Conservation (phyloP, 768 basidiomycete species). For the Leccinum sublutescens region DNA sequence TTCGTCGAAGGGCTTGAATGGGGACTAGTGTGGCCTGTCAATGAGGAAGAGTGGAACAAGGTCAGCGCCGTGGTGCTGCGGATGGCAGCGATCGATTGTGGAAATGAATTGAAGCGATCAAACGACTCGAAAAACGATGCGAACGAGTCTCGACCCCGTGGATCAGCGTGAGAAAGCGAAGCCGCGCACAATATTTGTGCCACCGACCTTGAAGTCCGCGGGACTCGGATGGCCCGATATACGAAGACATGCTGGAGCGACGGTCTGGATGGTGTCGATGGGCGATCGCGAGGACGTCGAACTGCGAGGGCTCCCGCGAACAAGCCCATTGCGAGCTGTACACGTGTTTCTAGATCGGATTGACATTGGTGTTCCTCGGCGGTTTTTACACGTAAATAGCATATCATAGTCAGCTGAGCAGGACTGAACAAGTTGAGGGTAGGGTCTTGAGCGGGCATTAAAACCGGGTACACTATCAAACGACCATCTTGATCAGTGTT, state of each 20-base stretch:
- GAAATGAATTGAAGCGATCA: no score
- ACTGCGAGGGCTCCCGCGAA: not conserved
- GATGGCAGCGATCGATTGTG: no score
- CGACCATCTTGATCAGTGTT: conserved; percentile 4
- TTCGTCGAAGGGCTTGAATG: no score
- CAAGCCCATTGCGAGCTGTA: not conserved
- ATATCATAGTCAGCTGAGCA: not conserved
- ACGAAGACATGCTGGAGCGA: not conserved
- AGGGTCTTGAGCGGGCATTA: not conserved
- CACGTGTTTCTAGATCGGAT: not conserved
- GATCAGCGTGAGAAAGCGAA: no score
- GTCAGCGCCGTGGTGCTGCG: no score
- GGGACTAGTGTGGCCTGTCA: no score
- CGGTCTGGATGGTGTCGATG: not conserved
- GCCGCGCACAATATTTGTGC: no score
- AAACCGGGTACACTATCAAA: not conserved
- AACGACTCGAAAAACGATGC: no score
- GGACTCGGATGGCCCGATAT: no score
- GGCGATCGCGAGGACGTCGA: not conserved
- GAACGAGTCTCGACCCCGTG: no score
- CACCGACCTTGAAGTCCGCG: no score
- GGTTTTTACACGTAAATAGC: not conserved
- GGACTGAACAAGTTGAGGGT: not conserved
- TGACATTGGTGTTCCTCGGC: not conserved
- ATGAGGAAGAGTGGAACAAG: no score